Conservation (phyloP, 1,139 yeast genomes). For the Geotrichum klebahnii region DNA sequence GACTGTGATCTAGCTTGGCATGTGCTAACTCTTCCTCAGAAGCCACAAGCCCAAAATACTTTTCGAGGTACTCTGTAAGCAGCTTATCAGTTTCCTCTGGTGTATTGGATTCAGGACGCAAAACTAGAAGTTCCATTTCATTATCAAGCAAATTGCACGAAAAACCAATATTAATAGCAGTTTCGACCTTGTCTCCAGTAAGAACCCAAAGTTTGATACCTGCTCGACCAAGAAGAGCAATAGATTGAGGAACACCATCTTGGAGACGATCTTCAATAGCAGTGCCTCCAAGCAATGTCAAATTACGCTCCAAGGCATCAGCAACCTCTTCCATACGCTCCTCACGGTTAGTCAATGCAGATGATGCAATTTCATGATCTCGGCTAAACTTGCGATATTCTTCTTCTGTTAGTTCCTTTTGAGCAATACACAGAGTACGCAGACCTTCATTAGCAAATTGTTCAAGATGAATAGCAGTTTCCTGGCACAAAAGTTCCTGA, state of each 20-base stretch:
- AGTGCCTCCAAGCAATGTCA: constrained; percentile 81
- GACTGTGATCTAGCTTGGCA: constrained; percentile 68
- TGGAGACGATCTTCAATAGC: constrained; percentile 94
- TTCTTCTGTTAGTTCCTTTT: constrained; percentile 59
- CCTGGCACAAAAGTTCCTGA: constrained; percentile 15
- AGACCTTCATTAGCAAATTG: constrained; percentile 92
- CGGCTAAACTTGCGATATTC: constrained; percentile 64
- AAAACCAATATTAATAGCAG: constrained; percentile 94
- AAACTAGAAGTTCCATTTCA: constrained; percentile 77
- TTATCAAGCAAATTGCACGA: constrained; percentile 83
- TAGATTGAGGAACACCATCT: constrained; percentile 91
- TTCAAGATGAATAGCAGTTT: constrained; percentile 76
- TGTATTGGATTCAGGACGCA: constrained; percentile 43
- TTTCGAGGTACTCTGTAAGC: constrained; percentile 54
- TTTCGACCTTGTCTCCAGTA: constrained; percentile 94
- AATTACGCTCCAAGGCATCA: constrained; percentile 68
- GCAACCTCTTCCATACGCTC: constrained; percentile 68
- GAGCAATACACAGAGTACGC: constrained; percentile 89
- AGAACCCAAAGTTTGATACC: constrained; percentile 94
- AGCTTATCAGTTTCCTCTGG: constrained; percentile 49
- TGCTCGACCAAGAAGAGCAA: constrained; percentile 72
- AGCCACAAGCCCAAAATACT: constrained; percentile 61
- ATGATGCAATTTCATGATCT: constrained; percentile 63
- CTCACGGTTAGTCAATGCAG: constrained; percentile 73
- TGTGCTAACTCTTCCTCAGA: constrained; percentile 51